Conservation (phyloP, 306 rosid genomes). For the Ormosia emarginata region DNA sequence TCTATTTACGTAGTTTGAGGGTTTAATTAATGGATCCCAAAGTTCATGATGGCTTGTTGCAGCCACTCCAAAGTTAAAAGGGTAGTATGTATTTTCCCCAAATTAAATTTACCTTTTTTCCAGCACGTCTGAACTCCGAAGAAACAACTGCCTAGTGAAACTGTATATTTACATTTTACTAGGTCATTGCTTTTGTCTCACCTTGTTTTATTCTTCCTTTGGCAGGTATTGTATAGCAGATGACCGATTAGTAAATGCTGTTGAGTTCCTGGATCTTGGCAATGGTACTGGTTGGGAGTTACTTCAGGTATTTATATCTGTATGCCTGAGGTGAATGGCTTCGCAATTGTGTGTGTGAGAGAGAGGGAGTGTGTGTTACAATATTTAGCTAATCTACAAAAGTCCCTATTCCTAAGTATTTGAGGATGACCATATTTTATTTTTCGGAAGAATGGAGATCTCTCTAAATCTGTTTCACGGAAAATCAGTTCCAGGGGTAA, state of each 20-base stretch:
- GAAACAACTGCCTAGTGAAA: background rate
- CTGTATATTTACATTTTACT: background rate
- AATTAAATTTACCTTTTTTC: background rate
- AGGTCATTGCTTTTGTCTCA: background rate
- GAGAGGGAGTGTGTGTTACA: background rate
- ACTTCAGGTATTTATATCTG: conserved; percentile 63
- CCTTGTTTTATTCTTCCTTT: background rate
- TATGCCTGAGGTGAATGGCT: background rate
- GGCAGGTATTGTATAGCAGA: conserved; percentile 84
- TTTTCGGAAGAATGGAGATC: background rate
- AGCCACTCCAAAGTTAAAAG: background rate
- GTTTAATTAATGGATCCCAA: background rate
- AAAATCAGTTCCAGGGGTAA: background rate
- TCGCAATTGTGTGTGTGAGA: background rate
- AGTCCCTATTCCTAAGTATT: background rate
- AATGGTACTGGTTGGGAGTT: conserved; percentile 95
- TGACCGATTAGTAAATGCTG: conserved; percentile 61
- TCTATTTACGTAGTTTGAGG: background rate
- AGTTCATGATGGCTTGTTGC: background rate
- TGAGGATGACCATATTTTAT: background rate
- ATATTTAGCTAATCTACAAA: background rate
- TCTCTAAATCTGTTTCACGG: background rate
- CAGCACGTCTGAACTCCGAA: background rate
- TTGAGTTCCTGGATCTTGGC: conserved; percentile 71
- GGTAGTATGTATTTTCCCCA: background rate